phyloP scores from a whole-genome alignment of 2,329 filamentous ascomycete species.

The Dactylellina leptospora region DNA sequence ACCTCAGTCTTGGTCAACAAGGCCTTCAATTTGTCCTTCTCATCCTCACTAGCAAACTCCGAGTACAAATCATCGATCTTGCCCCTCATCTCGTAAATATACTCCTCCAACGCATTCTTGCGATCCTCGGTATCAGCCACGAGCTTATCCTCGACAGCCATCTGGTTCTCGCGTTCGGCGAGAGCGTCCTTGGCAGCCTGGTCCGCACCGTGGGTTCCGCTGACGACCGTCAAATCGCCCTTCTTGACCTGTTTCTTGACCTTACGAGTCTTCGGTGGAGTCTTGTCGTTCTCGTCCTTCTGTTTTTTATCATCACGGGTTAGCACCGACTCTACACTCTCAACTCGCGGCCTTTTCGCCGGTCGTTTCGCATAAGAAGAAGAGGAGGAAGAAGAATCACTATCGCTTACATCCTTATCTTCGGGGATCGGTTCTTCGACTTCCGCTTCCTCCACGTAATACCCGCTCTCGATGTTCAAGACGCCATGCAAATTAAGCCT shows the following conservation, averaged over 20 bases:
- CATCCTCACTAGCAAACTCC: slow-evolving; percentile 87
- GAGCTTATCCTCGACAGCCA: slow-evolving; percentile 98
- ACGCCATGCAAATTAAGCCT: slow-evolving; percentile 95
- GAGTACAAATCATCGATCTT: slow-evolving; percentile 93
- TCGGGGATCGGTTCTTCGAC: slow-evolving; percentile 90
- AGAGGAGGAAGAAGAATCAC: slow-evolving; percentile 55
- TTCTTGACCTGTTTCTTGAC: slow-evolving; percentile 99
- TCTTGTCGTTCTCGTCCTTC: slow-evolving; percentile 70
- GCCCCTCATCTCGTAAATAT: slow-evolving; percentile 94
- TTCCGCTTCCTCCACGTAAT: slow-evolving; percentile 97
- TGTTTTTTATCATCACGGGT: slow-evolving; percentile 62
- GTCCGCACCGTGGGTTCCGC: slow-evolving; percentile 83
- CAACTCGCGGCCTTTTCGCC: slow-evolving; percentile 55
- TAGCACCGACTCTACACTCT: slow-evolving; percentile 57
- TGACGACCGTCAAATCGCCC: slow-evolving; percentile 87
- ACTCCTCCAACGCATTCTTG: slow-evolving; percentile 99
- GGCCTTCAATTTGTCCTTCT: slow-evolving; percentile 84
- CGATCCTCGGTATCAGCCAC: slow-evolving; percentile 98
- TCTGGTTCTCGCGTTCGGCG: slow-evolving; percentile 82
- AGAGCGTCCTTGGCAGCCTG: slow-evolving; percentile 71
- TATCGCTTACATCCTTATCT: slow-evolving; percentile 65
- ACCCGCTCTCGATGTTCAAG: slow-evolving; percentile 93
- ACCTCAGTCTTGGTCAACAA: slow-evolving; percentile 90
- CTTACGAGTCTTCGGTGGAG: slow-evolving; percentile 82
- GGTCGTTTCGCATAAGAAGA: slow-evolving; percentile 44